Evolutionary conservation across 192 early-diverging fungal species (phyloP).

Genomic region (Radiomyces spectabilis): DNA sequence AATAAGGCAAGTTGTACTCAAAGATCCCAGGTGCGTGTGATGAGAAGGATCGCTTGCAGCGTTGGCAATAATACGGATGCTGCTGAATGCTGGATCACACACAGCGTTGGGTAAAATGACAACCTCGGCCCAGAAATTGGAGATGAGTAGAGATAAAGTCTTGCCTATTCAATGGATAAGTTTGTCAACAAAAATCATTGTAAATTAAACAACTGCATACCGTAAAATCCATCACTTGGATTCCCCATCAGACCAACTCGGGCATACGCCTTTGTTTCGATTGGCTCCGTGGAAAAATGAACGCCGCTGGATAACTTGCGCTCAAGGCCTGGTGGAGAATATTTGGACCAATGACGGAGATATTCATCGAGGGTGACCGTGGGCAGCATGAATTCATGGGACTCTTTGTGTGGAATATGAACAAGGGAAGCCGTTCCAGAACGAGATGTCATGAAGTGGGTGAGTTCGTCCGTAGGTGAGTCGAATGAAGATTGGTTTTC

Average conservation of each 20-base stretch:
- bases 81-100: no score
- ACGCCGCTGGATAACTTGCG: neutral
- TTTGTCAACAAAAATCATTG: neutral
- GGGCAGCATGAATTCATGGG: neutral
- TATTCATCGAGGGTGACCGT: neutral
- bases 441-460: neutral
- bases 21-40: constrained; percentile 27
- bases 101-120: constrained; percentile 40
- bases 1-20: constrained; percentile 16
- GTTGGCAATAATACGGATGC: constrained; percentile 35
- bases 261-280: constrained; percentile 36
- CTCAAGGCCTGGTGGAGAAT: neutral
- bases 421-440: neutral
- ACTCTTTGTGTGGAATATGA: neutral
- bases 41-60: constrained; percentile 24
- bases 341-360: neutral
- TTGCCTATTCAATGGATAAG: constrained; percentile 24
- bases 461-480: neutral
- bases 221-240: constrained; percentile 58
- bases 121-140: constrained; percentile 51
- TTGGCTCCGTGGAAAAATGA: constrained; percentile 4
- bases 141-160: constrained; percentile 52
- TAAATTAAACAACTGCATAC: constrained; percentile 7
- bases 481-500: neutral
- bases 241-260: constrained; percentile 60